Percentiles rank a stretch among this genome's conserved stretches.
These are phyloP conservation scores for Craterostigma plantagineum DNA, from an alignment of 257 asterid species.

Conservation along the genomic window DNA sequence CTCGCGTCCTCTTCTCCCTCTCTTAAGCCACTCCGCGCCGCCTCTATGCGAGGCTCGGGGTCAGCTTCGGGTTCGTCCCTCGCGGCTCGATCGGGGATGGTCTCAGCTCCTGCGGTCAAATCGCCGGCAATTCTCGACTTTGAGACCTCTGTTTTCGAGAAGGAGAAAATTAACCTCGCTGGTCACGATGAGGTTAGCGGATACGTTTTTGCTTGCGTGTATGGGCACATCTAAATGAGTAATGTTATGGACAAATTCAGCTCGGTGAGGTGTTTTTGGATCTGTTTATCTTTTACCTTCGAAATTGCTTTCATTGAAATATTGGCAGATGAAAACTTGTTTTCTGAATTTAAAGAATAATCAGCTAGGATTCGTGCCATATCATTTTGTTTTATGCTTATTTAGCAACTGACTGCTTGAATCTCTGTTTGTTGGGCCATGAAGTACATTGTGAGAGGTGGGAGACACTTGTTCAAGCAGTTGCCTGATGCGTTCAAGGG, in stretches of 20 bases:
- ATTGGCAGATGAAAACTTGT: not conserved
- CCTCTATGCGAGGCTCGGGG: slow-evolving; percentile 13
- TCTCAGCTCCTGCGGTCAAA: slow-evolving; percentile 30
- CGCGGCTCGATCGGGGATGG: slow-evolving; percentile 47
- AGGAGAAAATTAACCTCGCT: slow-evolving; percentile 70
- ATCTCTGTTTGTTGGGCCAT: slow-evolving; percentile 1
- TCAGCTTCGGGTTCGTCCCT: slow-evolving; percentile 27
- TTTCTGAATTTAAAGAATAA: no score
- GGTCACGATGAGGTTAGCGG: slow-evolving; percentile 65
- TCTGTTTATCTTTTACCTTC: no score
- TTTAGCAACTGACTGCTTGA: slow-evolving; percentile 3
- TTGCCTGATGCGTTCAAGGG: slow-evolving; percentile 92
- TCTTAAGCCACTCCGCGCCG: slow-evolving; percentile 29
- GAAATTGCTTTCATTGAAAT: no score
- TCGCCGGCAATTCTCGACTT: slow-evolving; percentile 44
- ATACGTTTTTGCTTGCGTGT: not conserved
- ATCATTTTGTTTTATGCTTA: not conserved
- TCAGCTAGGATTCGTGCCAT: not conserved
- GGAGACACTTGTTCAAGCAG: slow-evolving; percentile 68
- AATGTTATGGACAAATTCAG: no score
- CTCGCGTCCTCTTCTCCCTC: slow-evolving; percentile 43
- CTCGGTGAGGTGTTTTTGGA: not conserved
- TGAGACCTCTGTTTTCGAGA: slow-evolving; percentile 59
- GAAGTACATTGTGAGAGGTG: slow-evolving; percentile 93
- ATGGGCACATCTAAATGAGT: no score